Base-by-base conservation (phyloP, 768 basidiomycete genomes). In the Daedaleopsis sinensis region DNA sequence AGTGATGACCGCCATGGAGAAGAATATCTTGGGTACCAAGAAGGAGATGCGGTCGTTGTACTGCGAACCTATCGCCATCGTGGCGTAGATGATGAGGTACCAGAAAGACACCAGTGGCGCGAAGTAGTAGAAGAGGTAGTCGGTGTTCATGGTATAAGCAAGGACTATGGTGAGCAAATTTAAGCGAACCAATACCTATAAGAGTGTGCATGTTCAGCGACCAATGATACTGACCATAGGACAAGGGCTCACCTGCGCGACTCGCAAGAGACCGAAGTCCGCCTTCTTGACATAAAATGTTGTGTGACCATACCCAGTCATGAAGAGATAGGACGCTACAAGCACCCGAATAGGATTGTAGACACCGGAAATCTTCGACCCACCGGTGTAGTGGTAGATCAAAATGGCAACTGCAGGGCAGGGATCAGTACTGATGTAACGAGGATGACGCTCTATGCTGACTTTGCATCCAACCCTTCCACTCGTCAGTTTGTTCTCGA, bases 381-480 rank as follows among this genome's bases (percentile, higher is more conserved):
- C 94, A 21, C 91, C 91, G 44, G 89, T 75, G 73, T 94, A 94
- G 74, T 96, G 94, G 70, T 97, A 96, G 68, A 95, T 86, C n/a
- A 97, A 82, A 65, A 97, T 93, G 18, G 82, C 86, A 67, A 95
- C 93, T 95, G 62, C 53, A 27, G 68, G 52, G 57, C 18, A 13
- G 24, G 37, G 16, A 27, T 58, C 46, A 55, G 49, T 58, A n/a
- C 60, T 39, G 24, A 52, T 37, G 12, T 18, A 19, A 12, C n/a
- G 43, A 6, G 51, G 24, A 32, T 1, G 44, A 23, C 24, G 24
- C n/a, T 13, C 52, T 35, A 46, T 38, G 73, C 89, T 58, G 69
- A 93, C 93, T 81, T 79, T 97, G 94, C 94, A 97, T 97, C 94
- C 94, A 97, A 3, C 94, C 94, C 74, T 96, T 96, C 94, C 94